phyloP scores from a whole-genome alignment of 2,329 filamentous ascomycete genomes.

The Arthrobotrys iridis region DNA sequence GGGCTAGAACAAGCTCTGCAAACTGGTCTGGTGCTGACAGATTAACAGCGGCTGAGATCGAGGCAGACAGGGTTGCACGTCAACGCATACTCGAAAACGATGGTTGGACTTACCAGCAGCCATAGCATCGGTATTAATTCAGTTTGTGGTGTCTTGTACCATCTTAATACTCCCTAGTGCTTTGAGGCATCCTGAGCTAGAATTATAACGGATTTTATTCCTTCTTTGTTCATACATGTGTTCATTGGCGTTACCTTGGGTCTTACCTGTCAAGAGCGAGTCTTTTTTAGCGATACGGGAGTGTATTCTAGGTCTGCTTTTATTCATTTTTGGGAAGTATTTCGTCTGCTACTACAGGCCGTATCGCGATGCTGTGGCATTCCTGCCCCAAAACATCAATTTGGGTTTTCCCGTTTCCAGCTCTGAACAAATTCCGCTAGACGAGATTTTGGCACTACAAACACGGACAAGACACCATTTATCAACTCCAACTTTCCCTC shows the following conservation, averaged over 20 bases:
- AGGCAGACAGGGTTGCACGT: constrained; percentile 79
- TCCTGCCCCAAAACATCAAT: not conserved
- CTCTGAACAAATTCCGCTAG: constrained; percentile 81
- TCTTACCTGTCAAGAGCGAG: not conserved
- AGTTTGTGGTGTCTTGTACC: not conserved
- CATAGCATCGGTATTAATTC: constrained; percentile 59
- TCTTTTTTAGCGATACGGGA: constrained; percentile 1
- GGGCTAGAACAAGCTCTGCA: constrained; percentile 89
- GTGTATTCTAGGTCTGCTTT: not conserved
- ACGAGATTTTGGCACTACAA: constrained; percentile 78
- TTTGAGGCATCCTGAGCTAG: not conserved
- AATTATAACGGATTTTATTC: not conserved
- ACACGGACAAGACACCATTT: constrained; percentile 83
- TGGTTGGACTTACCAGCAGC: constrained; percentile 79
- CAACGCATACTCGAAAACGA: constrained; percentile 83
- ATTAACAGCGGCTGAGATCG: constrained; percentile 87
- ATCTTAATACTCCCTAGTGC: not conserved
- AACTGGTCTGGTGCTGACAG: constrained; percentile 88
- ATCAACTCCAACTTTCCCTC: constrained; percentile 85
- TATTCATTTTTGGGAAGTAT: not conserved
- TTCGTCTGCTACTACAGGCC: not conserved
- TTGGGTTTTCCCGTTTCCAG: constrained; percentile 76
- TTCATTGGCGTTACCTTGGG: constrained; percentile 1
- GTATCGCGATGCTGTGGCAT: not conserved
- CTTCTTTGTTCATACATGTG: not conserved